phyloP scores from a whole-genome alignment of 257 asterid genomes.

The Nicotiana knightiana region DNA sequence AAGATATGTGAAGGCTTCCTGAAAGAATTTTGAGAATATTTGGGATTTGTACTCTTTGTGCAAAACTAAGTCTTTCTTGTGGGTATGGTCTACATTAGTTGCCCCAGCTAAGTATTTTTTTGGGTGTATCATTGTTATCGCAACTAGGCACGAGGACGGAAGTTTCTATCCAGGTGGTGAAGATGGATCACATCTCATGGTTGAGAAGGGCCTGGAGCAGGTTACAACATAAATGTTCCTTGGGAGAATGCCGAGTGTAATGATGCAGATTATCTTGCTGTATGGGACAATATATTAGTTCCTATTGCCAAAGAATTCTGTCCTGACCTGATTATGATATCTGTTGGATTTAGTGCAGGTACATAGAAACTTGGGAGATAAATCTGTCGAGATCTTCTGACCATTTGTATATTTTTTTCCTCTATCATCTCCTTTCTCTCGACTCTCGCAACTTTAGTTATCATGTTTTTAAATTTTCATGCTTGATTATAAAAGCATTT shows the following conservation, averaged over 20 bases:
- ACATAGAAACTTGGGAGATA: constrained; percentile 15
- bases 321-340: constrained; percentile 72
- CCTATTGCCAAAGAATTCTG: constrained; percentile 85
- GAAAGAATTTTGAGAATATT: no score
- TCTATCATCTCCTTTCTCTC: not conserved
- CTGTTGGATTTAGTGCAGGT: constrained; percentile 99
- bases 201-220: constrained; percentile 81
- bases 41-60: no score
- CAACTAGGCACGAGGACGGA: constrained; percentile 61
- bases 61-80: no score
- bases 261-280: constrained; percentile 95
- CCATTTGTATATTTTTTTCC: not conserved
- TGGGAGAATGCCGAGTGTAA: constrained; percentile 80
- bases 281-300: constrained; percentile 80
- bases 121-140: no score
- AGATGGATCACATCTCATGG: constrained; percentile 72
- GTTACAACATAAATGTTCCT: constrained; percentile 89
- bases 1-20: no score
- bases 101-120: no score
- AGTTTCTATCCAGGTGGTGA: constrained; percentile 70
- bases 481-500: no score
- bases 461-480: no score
- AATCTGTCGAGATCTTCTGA: not conserved
- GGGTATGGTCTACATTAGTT: no score
- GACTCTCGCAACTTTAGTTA: no score